Base-by-base conservation (phyloP, 495 filamentous ascomycete genomes). In the Hyaloscypha finlandica region DNA sequence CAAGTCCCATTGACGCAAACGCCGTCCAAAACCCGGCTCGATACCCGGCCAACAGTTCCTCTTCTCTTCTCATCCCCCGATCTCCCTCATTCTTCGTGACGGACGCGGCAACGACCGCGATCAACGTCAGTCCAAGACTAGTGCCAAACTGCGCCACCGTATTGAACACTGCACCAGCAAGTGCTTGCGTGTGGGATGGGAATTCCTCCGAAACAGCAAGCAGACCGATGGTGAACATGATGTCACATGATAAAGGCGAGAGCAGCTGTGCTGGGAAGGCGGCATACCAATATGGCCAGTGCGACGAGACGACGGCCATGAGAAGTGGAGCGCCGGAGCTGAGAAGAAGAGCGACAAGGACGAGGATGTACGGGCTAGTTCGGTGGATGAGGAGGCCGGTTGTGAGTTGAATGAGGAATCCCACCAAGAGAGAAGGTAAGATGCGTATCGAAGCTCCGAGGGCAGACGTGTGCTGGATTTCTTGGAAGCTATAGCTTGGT, bases 151-250 rank as follows among this genome's bases (percentile, higher is more conserved):
- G 87, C 1, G 82, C 75, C 16, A 85, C 74, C 0, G 86, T 87
- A 68, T 88, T 88, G 77, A 89, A 90, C 0, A 90, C 86, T 2
- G 84, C 88, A 6, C 87, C 86, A 2, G 84, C 86, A 1, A 91
- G 79, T 0, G 81, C 86, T 61, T 90, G 86, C 0, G 81, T 88
- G 48, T 83, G 73, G 2, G 77, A 65, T 0, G 86, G 83, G 67
- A 90, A 89, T 3, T 78, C 78, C 20, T 80, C 75, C 0, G 85
- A 81, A 60, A 90, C 84, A 60, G 88, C 72, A 22, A 91, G 74
- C 42, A 88, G 86, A 5, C 84, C 83, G 16, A 89, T 80, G 19
- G 82, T 85, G 75, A 89, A 91, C 12, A 88, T 78, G 5, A 82
- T 78, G 68, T 89, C 87, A 0, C 82, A 81, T 22, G 80, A 81